Evolutionary conservation across 2,329 filamentous ascomycete species (phyloP), one percentile per base, ranked within the genome.

Genomic region (Trichoderma guizhouense): DNA sequence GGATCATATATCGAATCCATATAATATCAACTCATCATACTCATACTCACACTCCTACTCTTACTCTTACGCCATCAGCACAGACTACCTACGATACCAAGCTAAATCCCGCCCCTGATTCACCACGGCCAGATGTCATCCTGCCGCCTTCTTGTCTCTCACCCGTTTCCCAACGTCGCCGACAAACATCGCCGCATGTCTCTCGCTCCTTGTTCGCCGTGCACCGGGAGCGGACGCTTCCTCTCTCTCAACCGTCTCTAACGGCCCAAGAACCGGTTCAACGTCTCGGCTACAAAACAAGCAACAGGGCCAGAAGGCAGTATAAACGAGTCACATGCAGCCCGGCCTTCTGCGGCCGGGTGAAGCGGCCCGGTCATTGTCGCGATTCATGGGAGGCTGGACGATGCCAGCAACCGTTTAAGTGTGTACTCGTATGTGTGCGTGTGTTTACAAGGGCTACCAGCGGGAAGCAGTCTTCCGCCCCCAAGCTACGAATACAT

Each of bases 261-360:
- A 8, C 21, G 26, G 18, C 43, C n/a, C 14, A 3, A 39, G 18
- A 26, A 7, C 61, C 26, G 24, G 15, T 24, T 32, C 28, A 14
- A 28, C 62, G 26, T 28, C 39, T 65, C 30, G 15, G 30, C n/a
- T 55, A 67, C 8, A 39, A 53, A 53, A 34, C n/a, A 55, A 18
- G 43, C n/a, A 51, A 21, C 43, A 21, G 14, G 53, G n/a, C 26
- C 18, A 30, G 21, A 55, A 4, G 14, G 5, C 26, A 62, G 57
- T 39, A 47, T 43, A 53, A 15, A 32, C 26, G 39, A 62, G 66
- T 69, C 66, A 69, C 66, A 69, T 69, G 66, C 57, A 69, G 57
- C n/a, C 57, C 8, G 57, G 21, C 66, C 28, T 26, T 21, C 57
- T 69, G 66, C 57, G 57, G 66, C 66, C 66, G 15, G 57, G 6